These are phyloP conservation scores for Tylopilus rubrobrunneus DNA, from an alignment of 768 basidiomycete species.

Conservation along the genomic window DNA sequence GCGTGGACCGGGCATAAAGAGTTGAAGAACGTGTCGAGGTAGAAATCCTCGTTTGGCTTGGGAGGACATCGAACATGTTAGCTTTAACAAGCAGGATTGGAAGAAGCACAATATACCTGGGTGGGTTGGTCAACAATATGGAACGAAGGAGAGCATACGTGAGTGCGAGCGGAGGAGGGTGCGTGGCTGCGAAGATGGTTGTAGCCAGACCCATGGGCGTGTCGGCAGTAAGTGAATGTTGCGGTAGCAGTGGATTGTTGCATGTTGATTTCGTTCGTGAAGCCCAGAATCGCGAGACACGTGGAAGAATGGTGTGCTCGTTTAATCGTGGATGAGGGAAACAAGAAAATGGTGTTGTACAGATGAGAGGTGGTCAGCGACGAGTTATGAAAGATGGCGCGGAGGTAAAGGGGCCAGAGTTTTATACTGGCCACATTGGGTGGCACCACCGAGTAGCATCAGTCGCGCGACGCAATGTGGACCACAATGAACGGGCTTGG, in stretches of 20 bases:
- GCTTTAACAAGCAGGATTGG: neutral
- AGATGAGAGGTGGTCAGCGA: neutral
- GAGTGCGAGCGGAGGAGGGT: neutral
- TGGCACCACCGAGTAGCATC: neutral
- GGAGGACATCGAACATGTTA: too few species aligned
- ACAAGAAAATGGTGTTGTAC: neutral
- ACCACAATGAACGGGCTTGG: neutral
- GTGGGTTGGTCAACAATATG: neutral
- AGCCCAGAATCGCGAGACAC: neutral
- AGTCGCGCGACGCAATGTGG: neutral
- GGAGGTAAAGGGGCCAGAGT: neutral
- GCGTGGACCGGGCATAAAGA: conserved; percentile 23
- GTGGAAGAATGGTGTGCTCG: neutral
- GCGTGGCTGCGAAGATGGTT: neutral
- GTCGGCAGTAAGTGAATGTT: neutral
- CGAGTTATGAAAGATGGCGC: neutral
- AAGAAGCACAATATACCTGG: neutral
- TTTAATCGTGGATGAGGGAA: neutral
- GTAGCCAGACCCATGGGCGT: neutral
- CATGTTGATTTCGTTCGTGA: neutral
- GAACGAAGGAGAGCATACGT: too few species aligned
- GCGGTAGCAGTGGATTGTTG: neutral
- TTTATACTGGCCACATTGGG: conserved; percentile 9
- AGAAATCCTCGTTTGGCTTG: conserved; percentile 43
- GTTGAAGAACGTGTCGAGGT: conserved; percentile 46